These are phyloP conservation scores for Russula lepida DNA, from an alignment of 768 basidiomycete species.

Conservation along the genomic window DNA sequence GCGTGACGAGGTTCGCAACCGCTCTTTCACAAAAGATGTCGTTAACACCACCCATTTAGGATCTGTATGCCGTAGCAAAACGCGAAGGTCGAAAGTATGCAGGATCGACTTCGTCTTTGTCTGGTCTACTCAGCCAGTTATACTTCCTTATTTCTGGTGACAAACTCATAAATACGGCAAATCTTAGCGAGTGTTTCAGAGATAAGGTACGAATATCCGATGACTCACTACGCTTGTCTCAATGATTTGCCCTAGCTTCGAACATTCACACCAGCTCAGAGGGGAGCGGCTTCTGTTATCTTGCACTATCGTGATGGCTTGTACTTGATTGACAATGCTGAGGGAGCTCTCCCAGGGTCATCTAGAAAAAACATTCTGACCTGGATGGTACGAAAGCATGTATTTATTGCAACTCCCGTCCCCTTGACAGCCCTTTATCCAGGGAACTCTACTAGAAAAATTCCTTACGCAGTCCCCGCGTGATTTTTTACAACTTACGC, in stretches of 20 bases:
- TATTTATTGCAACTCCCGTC: not conserved
- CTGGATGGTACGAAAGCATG: conserved; percentile 48
- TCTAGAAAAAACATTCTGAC: conserved; percentile 62
- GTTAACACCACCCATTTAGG: conserved; percentile 34
- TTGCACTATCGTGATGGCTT: conserved; percentile 58
- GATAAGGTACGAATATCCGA: conserved; percentile 40
- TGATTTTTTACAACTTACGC: conserved; percentile 54
- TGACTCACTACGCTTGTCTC: not conserved
- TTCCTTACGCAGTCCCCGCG: conserved; percentile 60
- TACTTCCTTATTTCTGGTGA: conserved; percentile 80
- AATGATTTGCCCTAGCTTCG: conserved; percentile 34
- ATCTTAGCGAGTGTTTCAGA: conserved; percentile 52
- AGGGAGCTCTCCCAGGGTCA: conserved; percentile 30
- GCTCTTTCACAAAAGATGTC: not conserved
- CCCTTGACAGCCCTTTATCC: not conserved
- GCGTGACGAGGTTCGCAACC: conserved; percentile 49
- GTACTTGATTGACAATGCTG: conserved; percentile 57
- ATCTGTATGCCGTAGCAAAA: conserved; percentile 54
- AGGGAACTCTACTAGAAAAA: conserved; percentile 89
- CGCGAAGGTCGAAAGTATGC: conserved; percentile 52
- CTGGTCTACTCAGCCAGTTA: conserved; percentile 75
- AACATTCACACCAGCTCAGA: conserved; percentile 70
- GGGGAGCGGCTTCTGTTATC: conserved; percentile 62
- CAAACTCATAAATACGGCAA: conserved; percentile 52
- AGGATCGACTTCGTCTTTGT: conserved; percentile 87